Evolutionary conservation across 83 land plant species (phyloP), one percentile per base, ranked within the genome.

Genomic region (Thuja plicata): DNA sequence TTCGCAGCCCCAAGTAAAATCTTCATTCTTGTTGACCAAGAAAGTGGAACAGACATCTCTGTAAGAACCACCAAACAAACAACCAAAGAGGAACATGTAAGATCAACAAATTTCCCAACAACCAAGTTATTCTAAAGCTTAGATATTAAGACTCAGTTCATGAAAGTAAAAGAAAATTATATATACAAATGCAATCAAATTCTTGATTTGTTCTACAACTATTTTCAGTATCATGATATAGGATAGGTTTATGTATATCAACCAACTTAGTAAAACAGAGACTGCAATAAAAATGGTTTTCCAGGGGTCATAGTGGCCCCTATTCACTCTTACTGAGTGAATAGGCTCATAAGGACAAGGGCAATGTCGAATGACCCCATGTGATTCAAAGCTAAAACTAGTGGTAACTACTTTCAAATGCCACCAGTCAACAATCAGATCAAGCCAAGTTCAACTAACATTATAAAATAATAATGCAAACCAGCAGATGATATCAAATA

Each of bases 21-120:
- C 66, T 90, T 92, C 87, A 93, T 82, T 89, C 93, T 93, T 5
- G 89, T 89, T 60, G 88, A 48, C 95, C 95, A 94, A 40, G 95
- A 89, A 84, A 93, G 50, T 3, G 90, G 55, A 19, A 87, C 90
- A 32, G 87, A 66, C 41, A 85, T 79, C 80, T 77, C 93, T 92
- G 88, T 74, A 88, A 27, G 46, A 40, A 41, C 15, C 35, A 76
- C 35, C 38, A 76, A 76, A 73, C 38, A 76, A 76, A 76, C 79
- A 76, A 76, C 38, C 38, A 35, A 34, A 11, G 15, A 15, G 40
- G 17, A 35, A 76, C 6, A 35, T 32, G 5, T 32, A 32, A 35
- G 40, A 15, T 76, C 38, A 76, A 15, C 32, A 74, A 74, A 74
- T 37, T 30, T 15, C 32, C 30, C 12, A 30, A 62, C n/a, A 74